Conservation (phyloP, 2,329 filamentous ascomycete genomes). For the Byssochlamys sp. region DNA sequence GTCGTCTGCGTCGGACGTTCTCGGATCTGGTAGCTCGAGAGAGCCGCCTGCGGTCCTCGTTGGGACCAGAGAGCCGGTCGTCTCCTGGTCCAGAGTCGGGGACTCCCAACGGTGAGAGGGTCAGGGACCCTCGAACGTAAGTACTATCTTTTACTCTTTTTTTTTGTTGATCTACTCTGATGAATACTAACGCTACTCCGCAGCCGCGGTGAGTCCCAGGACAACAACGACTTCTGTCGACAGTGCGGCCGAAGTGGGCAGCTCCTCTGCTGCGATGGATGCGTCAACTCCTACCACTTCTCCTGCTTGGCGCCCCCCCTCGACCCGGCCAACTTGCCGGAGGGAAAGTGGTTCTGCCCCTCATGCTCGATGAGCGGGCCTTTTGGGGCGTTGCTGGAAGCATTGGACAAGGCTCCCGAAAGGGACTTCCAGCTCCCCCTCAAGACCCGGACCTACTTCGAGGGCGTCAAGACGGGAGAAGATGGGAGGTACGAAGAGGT, state of each 20-base stretch:
- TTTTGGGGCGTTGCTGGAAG: conserved; percentile 56
- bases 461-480: conserved; percentile 64
- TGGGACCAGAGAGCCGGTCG: conserved; percentile 4
- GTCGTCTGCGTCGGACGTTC: conserved; percentile 12
- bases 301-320: conserved; percentile 75
- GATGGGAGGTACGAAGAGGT: conserved; percentile 75
- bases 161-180: neutral
- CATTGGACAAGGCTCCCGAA: conserved; percentile 59
- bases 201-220: conserved; percentile 25
- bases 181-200: neutral
- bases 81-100: neutral
- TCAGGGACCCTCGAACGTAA: neutral
- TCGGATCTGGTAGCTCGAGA: conserved; percentile 14
- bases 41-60: conserved; percentile 18
- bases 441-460: conserved; percentile 64
- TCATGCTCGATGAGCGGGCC: conserved; percentile 44
- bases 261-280: conserved; percentile 88
- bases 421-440: conserved; percentile 63
- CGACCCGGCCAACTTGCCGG: conserved; percentile 52
- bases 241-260: conserved; percentile 75
- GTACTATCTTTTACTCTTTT: neutral
- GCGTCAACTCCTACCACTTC: conserved; percentile 81
- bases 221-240: conserved; percentile 85
- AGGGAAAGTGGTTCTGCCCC: conserved; percentile 76
- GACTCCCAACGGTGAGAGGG: neutral